Evolutionary conservation across 1,284 basidiomycete species (phyloP).

Genomic region (Fereydounia khargensis): DNA sequence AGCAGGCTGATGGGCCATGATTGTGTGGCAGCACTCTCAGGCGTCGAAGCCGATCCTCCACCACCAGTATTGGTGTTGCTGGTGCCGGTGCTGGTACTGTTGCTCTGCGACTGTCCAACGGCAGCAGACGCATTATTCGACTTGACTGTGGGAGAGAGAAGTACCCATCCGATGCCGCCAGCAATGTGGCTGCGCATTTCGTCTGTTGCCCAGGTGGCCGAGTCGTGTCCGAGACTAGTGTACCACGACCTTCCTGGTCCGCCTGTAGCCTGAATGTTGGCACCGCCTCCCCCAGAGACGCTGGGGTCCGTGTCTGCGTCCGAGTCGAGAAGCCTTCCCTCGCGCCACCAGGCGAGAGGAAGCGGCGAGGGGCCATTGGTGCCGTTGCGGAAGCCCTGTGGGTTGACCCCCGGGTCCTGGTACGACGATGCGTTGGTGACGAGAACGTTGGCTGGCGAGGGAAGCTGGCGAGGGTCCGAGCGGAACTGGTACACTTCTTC

Average conservation of each 20-base stretch:
- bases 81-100: too few relatives aligned
- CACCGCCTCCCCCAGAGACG: slow-evolving; percentile 21
- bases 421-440: slow-evolving; percentile 32
- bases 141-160: slow-evolving; percentile 60
- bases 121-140: slow-evolving; percentile 1
- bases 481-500: slow-evolving; percentile 70
- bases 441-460: slow-evolving; percentile 30
- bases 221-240: slow-evolving; percentile 73
- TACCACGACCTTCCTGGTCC: slow-evolving; percentile 74
- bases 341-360: slow-evolving; percentile 73
- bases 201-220: slow-evolving; percentile 66
- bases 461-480: slow-evolving; percentile 67
- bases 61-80: too few relatives aligned
- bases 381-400: slow-evolving; percentile 64
- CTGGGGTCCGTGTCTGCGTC: slow-evolving; percentile 13
- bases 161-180: slow-evolving; percentile 71
- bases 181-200: slow-evolving; percentile 70
- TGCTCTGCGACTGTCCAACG: slow-evolving; percentile 2
- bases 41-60: too few relatives aligned
- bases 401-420: slow-evolving; percentile 32
- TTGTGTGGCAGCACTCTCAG: too few relatives aligned
- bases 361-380: slow-evolving; percentile 65
- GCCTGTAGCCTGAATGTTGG: slow-evolving; percentile 26
- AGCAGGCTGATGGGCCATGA: too few relatives aligned
- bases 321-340: slow-evolving; percentile 60